A percentile compares a stretch with the other conserved stretches of the same genome.
phyloP scores from a whole-genome alignment of 2,329 filamentous ascomycete genomes.

The Myrmaecium sp. region DNA sequence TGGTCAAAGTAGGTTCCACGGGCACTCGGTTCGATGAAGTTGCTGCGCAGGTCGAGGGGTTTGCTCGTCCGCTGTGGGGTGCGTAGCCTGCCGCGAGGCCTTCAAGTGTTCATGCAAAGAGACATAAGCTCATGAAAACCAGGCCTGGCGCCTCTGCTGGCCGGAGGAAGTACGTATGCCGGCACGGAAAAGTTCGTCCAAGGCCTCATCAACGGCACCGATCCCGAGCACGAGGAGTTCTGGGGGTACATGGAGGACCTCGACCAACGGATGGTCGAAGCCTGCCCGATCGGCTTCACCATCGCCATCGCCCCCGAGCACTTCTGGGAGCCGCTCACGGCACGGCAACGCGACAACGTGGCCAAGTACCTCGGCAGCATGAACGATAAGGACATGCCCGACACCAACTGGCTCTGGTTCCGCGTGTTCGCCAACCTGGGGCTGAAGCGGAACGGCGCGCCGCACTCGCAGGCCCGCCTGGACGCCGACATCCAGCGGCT shows the following conservation, averaged over 20 bases:
- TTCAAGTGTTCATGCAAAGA: too few relatives aligned
- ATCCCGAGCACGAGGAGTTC: constrained; percentile 52
- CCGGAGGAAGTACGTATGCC: constrained; percentile 47
- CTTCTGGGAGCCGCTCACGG: constrained; percentile 50
- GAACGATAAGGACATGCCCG: constrained; percentile 54
- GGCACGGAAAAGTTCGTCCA: constrained; percentile 50
- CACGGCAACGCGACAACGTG: constrained; percentile 46
- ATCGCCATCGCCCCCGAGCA: constrained; percentile 47
- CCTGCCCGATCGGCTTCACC: constrained; percentile 62
- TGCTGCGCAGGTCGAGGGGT: constrained; percentile 61
- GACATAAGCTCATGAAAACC: too few relatives aligned
- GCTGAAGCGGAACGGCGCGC: constrained; percentile 55
- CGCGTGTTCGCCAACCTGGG: constrained; percentile 70
- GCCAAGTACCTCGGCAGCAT: constrained; percentile 60
- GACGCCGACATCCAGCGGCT: constrained; percentile 63
- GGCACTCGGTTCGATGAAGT: constrained; percentile 64
- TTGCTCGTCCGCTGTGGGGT: constrained; percentile 63
- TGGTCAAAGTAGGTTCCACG: constrained; percentile 52
- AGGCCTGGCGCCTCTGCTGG: constrained; percentile 51
- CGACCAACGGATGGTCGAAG: constrained; percentile 74
- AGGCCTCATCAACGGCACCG: constrained; percentile 53
- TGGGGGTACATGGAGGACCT: constrained; percentile 63
- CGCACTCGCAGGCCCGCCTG: constrained; percentile 51
- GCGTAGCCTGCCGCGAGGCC: too few relatives aligned
- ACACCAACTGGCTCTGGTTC: constrained; percentile 68